Evolutionary conservation across 148 eudicot genomes (phyloP).

Genomic region (Nepenthes gracilis): DNA sequence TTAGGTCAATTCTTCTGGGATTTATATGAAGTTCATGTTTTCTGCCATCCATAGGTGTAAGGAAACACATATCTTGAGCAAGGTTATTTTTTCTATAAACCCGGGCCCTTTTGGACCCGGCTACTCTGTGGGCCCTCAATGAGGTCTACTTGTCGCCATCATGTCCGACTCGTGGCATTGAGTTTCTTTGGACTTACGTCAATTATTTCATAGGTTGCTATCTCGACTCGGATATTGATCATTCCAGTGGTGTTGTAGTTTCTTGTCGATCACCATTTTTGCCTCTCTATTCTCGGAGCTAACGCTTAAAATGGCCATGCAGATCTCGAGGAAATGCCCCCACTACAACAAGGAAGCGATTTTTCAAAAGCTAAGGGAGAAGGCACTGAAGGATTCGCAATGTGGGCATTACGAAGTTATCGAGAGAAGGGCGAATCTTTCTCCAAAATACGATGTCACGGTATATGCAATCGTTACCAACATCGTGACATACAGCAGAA

Average conservation of each 20-base stretch:
- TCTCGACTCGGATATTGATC: neutral
- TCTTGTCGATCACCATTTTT: neutral
- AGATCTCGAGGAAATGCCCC: constrained; percentile 38
- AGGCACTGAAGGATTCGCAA: constrained; percentile 29
- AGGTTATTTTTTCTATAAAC: too few species aligned
- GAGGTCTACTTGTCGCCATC: too few species aligned
- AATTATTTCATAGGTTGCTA: too few species aligned
- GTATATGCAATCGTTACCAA: constrained; percentile 59
- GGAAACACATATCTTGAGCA: too few species aligned
- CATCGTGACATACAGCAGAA: constrained; percentile 31
- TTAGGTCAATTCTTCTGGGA: too few species aligned
- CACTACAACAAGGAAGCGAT: constrained; percentile 46
- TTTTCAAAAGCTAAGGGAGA: constrained; percentile 31
- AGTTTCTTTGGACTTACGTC: too few species aligned
- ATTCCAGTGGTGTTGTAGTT: neutral
- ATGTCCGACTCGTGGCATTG: too few species aligned
- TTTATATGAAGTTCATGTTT: too few species aligned
- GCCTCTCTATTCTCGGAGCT: neutral
- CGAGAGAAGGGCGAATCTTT: constrained; percentile 38
- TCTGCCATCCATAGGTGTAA: too few species aligned
- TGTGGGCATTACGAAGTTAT: constrained; percentile 55
- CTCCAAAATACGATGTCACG: constrained; percentile 48
- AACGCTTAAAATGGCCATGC: constrained; percentile 5
- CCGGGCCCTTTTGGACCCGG: too few species aligned
- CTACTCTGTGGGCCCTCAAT: too few species aligned